These are phyloP conservation scores for Ophiostoma angusticollis DNA, from an alignment of 2,329 filamentous ascomycete species.

Conservation along the genomic window DNA sequence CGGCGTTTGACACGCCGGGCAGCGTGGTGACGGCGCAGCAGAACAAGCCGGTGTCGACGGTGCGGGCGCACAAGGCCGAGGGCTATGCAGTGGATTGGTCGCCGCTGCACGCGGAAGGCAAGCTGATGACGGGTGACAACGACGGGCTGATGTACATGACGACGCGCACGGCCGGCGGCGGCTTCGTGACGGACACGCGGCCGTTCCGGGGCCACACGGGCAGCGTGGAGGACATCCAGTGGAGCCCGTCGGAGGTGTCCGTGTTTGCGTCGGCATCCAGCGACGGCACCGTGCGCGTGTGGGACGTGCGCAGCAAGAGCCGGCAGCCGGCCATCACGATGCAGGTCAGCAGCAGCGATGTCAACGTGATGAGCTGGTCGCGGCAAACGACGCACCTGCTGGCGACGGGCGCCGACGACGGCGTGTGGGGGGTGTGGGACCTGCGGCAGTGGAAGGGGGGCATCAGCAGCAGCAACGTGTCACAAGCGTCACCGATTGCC, in stretches of 20 bases:
- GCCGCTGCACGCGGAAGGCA: constrained; percentile 63
- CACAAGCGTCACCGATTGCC: constrained; percentile 65
- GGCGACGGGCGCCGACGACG: constrained; percentile 85
- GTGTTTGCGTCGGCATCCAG: constrained; percentile 91
- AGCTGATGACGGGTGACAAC: constrained; percentile 84
- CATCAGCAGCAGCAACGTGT: constrained; percentile 10
- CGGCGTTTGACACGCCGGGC: constrained; percentile 81
- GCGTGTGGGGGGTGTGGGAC: constrained; percentile 93
- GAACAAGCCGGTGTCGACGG: constrained; percentile 76
- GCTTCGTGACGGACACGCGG: constrained; percentile 75
- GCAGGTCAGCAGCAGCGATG: constrained; percentile 69
- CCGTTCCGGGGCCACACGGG: constrained; percentile 73
- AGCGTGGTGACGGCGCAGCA: constrained; percentile 66
- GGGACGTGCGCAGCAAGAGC: constrained; percentile 87
- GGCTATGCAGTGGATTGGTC: constrained; percentile 98
- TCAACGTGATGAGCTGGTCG: constrained; percentile 97
- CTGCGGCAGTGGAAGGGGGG: constrained; percentile 74
- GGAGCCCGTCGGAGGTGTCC: constrained; percentile 84
- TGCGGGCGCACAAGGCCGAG: constrained; percentile 84
- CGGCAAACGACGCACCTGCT: constrained; percentile 77
- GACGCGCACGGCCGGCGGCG: constrained; percentile 72
- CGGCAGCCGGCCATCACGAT: constrained; percentile 79
- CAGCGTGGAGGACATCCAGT: constrained; percentile 90
- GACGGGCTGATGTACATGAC: constrained; percentile 82
- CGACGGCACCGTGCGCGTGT: constrained; percentile 90